These are phyloP conservation scores for Cutaneotrichosporon mucoides DNA, from an alignment of 1,284 basidiomycete genomes.

Conservation along the genomic window DNA sequence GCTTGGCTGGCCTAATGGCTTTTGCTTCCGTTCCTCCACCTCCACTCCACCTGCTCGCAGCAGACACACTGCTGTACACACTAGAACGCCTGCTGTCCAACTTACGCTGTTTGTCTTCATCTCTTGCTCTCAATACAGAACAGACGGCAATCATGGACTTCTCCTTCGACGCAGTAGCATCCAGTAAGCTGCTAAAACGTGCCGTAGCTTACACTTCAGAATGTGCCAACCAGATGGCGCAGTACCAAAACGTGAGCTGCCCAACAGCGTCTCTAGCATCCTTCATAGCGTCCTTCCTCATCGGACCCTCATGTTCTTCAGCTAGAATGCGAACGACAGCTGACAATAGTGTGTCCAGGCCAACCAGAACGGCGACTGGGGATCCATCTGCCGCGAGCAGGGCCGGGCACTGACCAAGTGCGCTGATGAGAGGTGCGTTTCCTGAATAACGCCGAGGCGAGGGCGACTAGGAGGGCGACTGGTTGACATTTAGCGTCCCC, in stretches of 20 bases:
- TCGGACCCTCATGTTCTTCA: background rate
- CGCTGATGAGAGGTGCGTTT: constrained; percentile 39
- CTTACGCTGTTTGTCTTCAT: no score
- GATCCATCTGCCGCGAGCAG: constrained; percentile 36
- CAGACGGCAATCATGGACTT: constrained; percentile 36
- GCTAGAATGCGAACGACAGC: background rate
- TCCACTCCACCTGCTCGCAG: background rate
- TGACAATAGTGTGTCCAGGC: constrained; percentile 36
- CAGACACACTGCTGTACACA: no score
- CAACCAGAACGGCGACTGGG: constrained; percentile 44
- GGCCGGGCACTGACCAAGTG: constrained; percentile 39
- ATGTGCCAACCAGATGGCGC: constrained; percentile 45
- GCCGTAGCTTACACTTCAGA: constrained; percentile 23
- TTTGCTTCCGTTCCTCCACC: background rate
- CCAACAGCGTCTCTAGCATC: background rate
- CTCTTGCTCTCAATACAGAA: background rate
- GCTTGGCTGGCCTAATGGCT: no score
- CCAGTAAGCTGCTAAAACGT: constrained; percentile 29
- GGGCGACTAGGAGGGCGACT: no score
- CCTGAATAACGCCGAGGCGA: no score
- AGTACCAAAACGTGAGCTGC: constrained; percentile 40
- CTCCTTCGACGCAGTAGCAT: constrained; percentile 47
- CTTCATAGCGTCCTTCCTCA: no score
- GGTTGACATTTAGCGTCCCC: constrained; percentile 31
- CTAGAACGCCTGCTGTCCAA: no score